Evolutionary conservation across 1,284 basidiomycete genomes (phyloP).

Genomic region (Agroathelia rolfsii): DNA sequence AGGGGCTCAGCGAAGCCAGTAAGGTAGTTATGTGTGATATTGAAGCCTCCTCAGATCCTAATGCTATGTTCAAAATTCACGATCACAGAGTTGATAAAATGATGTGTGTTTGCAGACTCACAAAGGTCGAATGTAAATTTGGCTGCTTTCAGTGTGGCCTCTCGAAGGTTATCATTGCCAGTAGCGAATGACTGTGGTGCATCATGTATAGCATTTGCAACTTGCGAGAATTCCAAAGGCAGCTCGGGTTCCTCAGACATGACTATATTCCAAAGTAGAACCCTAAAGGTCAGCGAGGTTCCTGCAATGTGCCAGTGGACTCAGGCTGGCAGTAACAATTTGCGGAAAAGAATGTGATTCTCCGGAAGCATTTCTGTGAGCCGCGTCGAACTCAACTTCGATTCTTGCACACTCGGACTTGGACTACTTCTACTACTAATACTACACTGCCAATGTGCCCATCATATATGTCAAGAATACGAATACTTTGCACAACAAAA

Average conservation of each 20-base stretch:
- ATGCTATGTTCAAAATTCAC: conserved; percentile 29
- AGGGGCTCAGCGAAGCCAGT: conserved; percentile 53
- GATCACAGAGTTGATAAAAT: conserved; percentile 6
- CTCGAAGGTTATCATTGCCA: conserved; percentile 47
- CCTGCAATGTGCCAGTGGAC: too few species aligned
- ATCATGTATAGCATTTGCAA: conserved; percentile 45
- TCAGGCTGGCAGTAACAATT: too few species aligned
- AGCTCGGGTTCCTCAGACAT: conserved; percentile 12
- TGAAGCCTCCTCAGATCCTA: conserved; percentile 56
- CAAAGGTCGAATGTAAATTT: conserved; percentile 79
- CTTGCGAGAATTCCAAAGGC: conserved; percentile 32
- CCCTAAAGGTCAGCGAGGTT: conserved; percentile 6
- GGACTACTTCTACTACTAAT: too few species aligned
- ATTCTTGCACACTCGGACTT: too few species aligned
- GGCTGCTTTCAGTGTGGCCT: conserved; percentile 55
- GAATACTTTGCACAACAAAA: too few species aligned
- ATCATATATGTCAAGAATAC: too few species aligned
- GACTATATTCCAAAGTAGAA: conserved; percentile 5
- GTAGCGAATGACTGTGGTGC: conserved; percentile 43
- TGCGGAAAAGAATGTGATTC: too few species aligned
- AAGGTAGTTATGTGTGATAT: conserved; percentile 59
- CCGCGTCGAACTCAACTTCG: too few species aligned
- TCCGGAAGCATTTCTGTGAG: too few species aligned
- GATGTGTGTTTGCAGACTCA: conserved; percentile 24
- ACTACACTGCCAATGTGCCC: too few species aligned